Conservation (phyloP, 2,329 filamentous ascomycete genomes). For the Sphaerulina musiva region DNA sequence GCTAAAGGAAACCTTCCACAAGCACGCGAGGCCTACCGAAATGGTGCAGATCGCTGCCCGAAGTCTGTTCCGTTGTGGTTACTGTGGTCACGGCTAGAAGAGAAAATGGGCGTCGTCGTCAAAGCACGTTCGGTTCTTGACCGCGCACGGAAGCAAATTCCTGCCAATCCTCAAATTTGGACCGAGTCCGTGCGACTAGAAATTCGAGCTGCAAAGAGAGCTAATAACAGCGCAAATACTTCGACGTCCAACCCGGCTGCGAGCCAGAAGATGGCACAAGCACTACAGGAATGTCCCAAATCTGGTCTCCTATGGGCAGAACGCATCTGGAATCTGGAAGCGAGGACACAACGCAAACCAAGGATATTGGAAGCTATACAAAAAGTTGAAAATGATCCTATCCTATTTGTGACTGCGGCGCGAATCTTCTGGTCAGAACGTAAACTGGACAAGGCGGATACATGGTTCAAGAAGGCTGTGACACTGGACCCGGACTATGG, state of each 20-base stretch:
- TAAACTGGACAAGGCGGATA: conserved; percentile 85
- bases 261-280: conserved; percentile 86
- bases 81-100: conserved; percentile 80
- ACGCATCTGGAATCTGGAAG: conserved; percentile 89
- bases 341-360: conserved; percentile 85
- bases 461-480: conserved; percentile 95
- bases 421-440: conserved; percentile 95
- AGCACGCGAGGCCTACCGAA: conserved; percentile 81
- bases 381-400: conserved; percentile 87
- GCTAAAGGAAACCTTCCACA: conserved; percentile 69
- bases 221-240: not conserved
- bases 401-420: conserved; percentile 83
- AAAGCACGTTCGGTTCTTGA: conserved; percentile 93
- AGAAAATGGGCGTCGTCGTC: conserved; percentile 72
- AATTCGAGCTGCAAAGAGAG: conserved; percentile 71
- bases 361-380: conserved; percentile 91
- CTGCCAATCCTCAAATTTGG: conserved; percentile 79
- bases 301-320: conserved; percentile 88
- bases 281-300: conserved; percentile 81
- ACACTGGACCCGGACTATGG: conserved; percentile 79
- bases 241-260: conserved; percentile 54
- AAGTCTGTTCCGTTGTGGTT: conserved; percentile 84
- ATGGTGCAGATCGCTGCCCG: conserved; percentile 80
- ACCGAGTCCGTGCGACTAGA: conserved; percentile 92
- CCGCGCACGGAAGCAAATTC: conserved; percentile 77